Conservation (phyloP, 164 flowering plant species). For the Santalum album region DNA sequence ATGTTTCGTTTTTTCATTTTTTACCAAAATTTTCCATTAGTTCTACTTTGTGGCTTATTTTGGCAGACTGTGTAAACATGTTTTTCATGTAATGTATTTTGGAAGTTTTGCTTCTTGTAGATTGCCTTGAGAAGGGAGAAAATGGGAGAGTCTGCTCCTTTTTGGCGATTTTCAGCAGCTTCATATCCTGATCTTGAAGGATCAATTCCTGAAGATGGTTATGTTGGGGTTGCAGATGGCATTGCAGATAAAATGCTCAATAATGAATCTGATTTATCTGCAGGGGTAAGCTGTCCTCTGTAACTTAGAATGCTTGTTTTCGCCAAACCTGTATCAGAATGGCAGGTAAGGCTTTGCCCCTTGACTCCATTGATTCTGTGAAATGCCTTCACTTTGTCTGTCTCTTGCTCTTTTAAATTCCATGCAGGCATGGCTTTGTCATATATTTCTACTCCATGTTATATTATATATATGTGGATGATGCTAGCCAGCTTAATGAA, state of each 20-base stretch:
- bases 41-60: background rate
- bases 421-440: too few species aligned
- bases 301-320: background rate
- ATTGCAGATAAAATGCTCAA: constrained; percentile 8
- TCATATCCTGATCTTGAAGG: constrained; percentile 90
- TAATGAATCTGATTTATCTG: constrained; percentile 21
- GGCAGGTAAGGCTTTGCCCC: too few species aligned
- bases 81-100: background rate
- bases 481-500: too few species aligned
- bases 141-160: constrained; percentile 87
- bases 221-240: constrained; percentile 11
- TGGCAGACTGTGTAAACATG: background rate
- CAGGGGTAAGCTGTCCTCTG: constrained; percentile 36
- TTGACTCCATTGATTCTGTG: too few species aligned
- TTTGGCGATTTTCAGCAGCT: constrained; percentile 96
- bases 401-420: too few species aligned
- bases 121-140: constrained; percentile 88
- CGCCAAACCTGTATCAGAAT: background rate
- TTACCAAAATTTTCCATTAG: background rate
- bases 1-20: background rate
- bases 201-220: constrained; percentile 20
- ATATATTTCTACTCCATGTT: too few species aligned
- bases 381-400: too few species aligned
- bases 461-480: too few species aligned
- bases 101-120: constrained; percentile 28